Conservation (phyloP, 306 rosid genomes). For the Quercus bicolor region DNA sequence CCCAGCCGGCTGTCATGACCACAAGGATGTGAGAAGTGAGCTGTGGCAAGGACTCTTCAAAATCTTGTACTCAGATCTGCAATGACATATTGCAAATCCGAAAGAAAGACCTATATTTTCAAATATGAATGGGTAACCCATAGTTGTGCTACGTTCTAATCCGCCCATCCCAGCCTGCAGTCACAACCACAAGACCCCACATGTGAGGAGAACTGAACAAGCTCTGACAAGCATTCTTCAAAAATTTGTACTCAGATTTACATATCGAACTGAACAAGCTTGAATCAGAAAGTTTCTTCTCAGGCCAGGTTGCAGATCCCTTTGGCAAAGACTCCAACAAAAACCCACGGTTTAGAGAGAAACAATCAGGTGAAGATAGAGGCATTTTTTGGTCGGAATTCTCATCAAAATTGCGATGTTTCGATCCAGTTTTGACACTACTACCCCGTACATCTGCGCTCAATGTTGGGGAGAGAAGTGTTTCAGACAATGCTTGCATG, state of each 20-base stretch:
- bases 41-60: conserved; percentile 63
- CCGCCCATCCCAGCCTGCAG: conserved; percentile 80
- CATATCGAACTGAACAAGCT: no score
- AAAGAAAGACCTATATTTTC: conserved; percentile 15
- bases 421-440: conserved; percentile 8
- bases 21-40: conserved; percentile 52
- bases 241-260: conserved; percentile 66
- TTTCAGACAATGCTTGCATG: conserved; percentile 38
- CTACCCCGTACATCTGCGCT: conserved; percentile 8
- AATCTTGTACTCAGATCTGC: conserved; percentile 59
- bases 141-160: conserved; percentile 70
- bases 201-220: conserved; percentile 56
- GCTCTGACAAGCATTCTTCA: conserved; percentile 70
- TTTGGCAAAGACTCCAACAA: conserved; percentile 57
- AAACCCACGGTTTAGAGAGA: conserved; percentile 54
- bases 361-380: conserved; percentile 64
- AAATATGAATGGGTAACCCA: conserved; percentile 59
- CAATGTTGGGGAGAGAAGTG: conserved; percentile 45
- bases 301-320: conserved; percentile 81
- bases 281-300: conserved; percentile 52
- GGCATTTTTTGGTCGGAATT: conserved; percentile 32
- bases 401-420: conserved; percentile 16
- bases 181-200: conserved; percentile 79
- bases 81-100: neutral
- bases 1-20: conserved; percentile 72